Conservation (phyloP, 2,329 filamentous ascomycete genomes). For the Corniculantispora saksenae region DNA sequence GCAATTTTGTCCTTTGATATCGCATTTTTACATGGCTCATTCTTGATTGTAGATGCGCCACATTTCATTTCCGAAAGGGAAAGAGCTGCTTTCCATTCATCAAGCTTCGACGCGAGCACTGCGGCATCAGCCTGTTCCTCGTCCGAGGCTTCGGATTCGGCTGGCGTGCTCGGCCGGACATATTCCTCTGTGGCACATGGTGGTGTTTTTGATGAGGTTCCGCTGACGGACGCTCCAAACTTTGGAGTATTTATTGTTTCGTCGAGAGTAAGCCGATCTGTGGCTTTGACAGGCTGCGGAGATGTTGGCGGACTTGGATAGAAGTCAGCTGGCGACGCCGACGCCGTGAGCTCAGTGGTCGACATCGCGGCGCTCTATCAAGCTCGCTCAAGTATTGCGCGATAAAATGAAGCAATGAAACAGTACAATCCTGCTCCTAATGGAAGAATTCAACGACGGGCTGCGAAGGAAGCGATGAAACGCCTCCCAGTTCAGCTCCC, state of each 20-base stretch:
- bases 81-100: not conserved
- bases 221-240: too few relatives aligned
- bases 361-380: not conserved
- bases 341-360: not conserved
- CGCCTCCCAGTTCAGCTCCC: not conserved
- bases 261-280: not conserved
- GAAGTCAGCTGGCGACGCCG: not conserved
- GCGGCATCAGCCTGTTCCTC: not conserved
- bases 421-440: too few relatives aligned
- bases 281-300: not conserved
- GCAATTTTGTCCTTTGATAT: not conserved
- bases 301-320: conserved; percentile 15
- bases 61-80: not conserved
- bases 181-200: not conserved
- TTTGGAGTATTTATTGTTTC: not conserved
- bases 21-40: not conserved
- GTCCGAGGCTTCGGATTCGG: not conserved
- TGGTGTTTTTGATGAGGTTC: not conserved
- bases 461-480: not conserved
- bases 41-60: not conserved
- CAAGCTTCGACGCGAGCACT: not conserved
- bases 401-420: too few relatives aligned
- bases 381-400: too few relatives aligned
- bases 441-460: too few relatives aligned
- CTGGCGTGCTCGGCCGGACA: not conserved